Percentiles rank a stretch among this genome's conserved stretches.
Evolutionary conservation across 768 basidiomycete species (phyloP).

Genomic region (Sporobolomyces pararoseus): DNA sequence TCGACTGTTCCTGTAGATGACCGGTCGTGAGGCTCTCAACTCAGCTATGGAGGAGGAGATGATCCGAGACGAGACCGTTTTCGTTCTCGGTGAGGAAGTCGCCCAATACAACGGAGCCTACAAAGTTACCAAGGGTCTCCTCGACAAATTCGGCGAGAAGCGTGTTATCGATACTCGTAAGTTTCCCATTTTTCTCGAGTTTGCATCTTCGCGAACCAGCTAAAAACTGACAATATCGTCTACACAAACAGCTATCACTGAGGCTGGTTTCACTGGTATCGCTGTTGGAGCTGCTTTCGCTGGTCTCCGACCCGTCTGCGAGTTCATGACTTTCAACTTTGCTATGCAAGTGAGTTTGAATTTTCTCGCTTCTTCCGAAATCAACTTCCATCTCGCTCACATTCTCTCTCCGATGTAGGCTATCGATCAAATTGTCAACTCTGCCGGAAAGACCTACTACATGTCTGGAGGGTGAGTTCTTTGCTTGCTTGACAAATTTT

Average conservation of each 20-base stretch:
- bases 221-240: too few species aligned
- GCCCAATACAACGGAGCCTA: constrained; percentile 97
- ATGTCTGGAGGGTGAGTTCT: constrained; percentile 97
- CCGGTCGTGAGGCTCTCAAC: constrained; percentile 96
- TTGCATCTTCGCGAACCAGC: not conserved
- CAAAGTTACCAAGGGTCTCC: constrained; percentile 96
- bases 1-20: too few species aligned
- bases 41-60: constrained; percentile 99
- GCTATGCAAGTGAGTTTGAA: constrained; percentile 71
- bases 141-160: constrained; percentile 99
- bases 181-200: constrained; percentile 25
- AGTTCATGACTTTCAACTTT: constrained; percentile 99
- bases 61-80: constrained; percentile 89
- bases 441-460: constrained; percentile 99
- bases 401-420: too few species aligned
- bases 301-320: constrained; percentile 93
- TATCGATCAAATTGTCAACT: constrained; percentile 99
- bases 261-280: constrained; percentile 97
- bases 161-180: constrained; percentile 83
- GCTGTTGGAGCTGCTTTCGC: constrained; percentile 91
- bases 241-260: constrained; percentile 56
- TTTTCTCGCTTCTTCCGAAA: not conserved
- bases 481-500: not conserved
- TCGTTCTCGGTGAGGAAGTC: constrained; percentile 94
- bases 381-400: too few species aligned